Evolutionary conservation across 345 rosid species (phyloP), one percentile per base, ranked within the genome.

Genomic region (Alliaria petiolata): DNA sequence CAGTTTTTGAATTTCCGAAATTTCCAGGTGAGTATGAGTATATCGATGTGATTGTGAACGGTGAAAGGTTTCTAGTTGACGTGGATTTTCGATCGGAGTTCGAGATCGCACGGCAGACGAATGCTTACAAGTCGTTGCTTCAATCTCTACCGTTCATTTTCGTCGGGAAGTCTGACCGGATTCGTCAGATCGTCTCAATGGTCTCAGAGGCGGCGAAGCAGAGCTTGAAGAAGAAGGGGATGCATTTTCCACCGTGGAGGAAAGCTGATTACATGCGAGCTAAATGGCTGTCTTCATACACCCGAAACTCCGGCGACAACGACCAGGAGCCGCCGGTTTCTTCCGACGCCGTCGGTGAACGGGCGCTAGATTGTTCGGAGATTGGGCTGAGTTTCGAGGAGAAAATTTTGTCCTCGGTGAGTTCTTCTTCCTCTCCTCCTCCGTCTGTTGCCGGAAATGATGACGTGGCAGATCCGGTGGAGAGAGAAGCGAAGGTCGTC

Each of bases 211-310:
- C 96, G n/a, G 96, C 91, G 7, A 85, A 81, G 69, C 93, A 82
- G 69, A 93, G 98, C 73, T 73, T 93, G 78, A 90, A 84, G 84
- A 93, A 89, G 87, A 93, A 87, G 78, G 96, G 92, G 17, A 89
- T 93, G 93, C 88, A 86, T 76, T 69, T 89, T 5, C 93, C 97
- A 15, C 98, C 98, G 0, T 93, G 98, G 98, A 84, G 98, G 33
- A 90, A 87, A 76, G 81, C 82, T 7, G 97, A 90, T 69, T 93
- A 90, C 83, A 81, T 87, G 84, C 51, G 83, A 33, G 96, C 98
- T 63, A 93, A 91, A 71, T 93, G 98, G 98, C 69, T 90, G 6
- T 85, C 97, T 62, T 76, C 89, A 5, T 78, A 83, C 76, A 69
- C 83, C 8, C 81, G 88, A 72, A 42, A 42, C 65, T 52, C 78